These are phyloP conservation scores for Cytospora leucostoma DNA, from an alignment of 2,329 filamentous ascomycete genomes.

Conservation along the genomic window DNA sequence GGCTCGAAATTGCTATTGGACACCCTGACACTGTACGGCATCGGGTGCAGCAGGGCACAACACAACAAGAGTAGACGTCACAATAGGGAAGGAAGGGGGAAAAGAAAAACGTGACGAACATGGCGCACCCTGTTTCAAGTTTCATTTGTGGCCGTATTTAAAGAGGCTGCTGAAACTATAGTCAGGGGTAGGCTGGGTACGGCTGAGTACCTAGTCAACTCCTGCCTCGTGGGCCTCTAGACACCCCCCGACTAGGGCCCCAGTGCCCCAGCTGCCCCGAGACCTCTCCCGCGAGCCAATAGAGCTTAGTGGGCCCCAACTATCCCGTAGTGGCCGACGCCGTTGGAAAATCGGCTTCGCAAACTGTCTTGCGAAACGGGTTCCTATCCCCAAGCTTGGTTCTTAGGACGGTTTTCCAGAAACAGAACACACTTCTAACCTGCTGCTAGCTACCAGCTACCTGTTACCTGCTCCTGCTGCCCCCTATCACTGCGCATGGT, in stretches of 20 bases:
- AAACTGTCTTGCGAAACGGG: neutral
- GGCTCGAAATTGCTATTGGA: no score
- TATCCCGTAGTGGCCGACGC: neutral
- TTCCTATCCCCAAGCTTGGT: neutral
- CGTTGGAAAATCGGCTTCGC: slow-evolving; percentile 1
- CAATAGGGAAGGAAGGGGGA: neutral
- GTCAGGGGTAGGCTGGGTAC: slow-evolving; percentile 21
- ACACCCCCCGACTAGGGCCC: neutral
- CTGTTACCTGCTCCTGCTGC: no score
- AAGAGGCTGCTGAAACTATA: slow-evolving; percentile 9
- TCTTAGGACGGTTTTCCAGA: neutral
- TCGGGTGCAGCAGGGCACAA: neutral
- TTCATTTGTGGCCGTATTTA: slow-evolving; percentile 23
- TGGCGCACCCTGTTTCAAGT: slow-evolving; percentile 14
- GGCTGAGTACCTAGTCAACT: neutral
- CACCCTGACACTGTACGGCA: no score
- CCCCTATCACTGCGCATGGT: no score
- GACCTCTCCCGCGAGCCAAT: neutral
- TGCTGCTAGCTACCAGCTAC: neutral
- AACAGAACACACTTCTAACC: neutral
- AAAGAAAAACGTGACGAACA: slow-evolving; percentile 12
- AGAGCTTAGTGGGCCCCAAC: neutral
- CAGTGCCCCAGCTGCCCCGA: no score
- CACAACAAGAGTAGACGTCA: slow-evolving; percentile 7
- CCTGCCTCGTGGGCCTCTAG: slow-evolving; percentile 13